These are phyloP conservation scores for Pogostemon cablin DNA, from an alignment of 257 asterid genomes.

Conservation along the genomic window DNA sequence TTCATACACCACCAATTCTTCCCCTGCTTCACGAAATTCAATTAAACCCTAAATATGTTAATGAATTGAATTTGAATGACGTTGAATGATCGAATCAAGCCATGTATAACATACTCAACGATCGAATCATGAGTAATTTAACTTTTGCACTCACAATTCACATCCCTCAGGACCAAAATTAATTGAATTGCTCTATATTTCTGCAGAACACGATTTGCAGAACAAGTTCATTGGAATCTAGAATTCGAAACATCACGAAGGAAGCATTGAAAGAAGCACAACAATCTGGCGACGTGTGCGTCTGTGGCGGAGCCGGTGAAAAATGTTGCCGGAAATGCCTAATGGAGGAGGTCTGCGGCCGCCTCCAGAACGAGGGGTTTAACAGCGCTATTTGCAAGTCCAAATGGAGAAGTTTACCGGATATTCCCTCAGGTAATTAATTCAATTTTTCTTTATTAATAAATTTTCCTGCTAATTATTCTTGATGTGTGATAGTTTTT, in stretches of 20 bases:
- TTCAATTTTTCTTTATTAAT: too few species aligned
- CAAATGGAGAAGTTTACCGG: constrained; percentile 76
- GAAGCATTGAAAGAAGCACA: constrained; percentile 60
- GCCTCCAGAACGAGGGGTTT: constrained; percentile 65
- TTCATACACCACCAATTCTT: not conserved
- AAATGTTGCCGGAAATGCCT: constrained; percentile 69
- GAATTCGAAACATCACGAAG: constrained; percentile 56
- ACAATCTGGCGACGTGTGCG: constrained; percentile 39
- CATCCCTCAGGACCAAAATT: not conserved
- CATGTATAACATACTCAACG: not conserved
- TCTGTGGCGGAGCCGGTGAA: constrained; percentile 44
- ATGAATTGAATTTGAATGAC: not conserved
- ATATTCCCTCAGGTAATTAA: constrained; percentile 75
- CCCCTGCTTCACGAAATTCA: not conserved
- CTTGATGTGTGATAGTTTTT: not conserved
- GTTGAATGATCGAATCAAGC: constrained; percentile 4
- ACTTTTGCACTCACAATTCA: not conserved
- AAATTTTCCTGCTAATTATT: not conserved
- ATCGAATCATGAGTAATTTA: not conserved
- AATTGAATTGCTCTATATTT: not conserved
- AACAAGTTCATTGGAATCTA: constrained; percentile 72
- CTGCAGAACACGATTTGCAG: constrained; percentile 69
- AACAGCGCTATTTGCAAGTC: constrained; percentile 85
- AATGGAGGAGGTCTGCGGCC: constrained; percentile 68
- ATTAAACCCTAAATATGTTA: not conserved